phyloP scores from a whole-genome alignment of 768 basidiomycete genomes.

The Dioszegia crocea region DNA sequence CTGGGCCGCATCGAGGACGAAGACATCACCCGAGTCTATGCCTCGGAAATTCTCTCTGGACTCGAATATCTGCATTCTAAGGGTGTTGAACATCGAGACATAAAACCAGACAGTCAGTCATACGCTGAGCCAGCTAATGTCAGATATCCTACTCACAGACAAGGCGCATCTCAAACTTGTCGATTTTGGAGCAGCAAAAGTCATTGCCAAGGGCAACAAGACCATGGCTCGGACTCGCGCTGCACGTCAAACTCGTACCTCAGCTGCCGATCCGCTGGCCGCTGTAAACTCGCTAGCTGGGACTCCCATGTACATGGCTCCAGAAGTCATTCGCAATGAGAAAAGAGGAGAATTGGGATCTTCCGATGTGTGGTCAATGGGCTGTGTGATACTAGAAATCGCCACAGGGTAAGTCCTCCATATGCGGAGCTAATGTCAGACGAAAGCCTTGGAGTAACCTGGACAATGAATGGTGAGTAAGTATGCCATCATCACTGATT shows the following conservation, averaged over 20 bases:
- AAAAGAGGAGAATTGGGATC: conserved; percentile 81
- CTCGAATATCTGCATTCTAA: conserved; percentile 88
- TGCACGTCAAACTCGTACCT: conserved; percentile 7
- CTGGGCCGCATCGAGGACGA: conserved; percentile 96
- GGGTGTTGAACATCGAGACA: conserved; percentile 89
- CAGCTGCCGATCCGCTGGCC: conserved; percentile 25
- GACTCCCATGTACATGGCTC: conserved; percentile 99
- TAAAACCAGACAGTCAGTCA: conserved; percentile 93
- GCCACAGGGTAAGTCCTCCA: conserved; percentile 63
- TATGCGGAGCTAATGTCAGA: background rate
- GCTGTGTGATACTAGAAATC: conserved; percentile 95
- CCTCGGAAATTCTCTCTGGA: conserved; percentile 94
- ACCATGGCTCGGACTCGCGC: conserved; percentile 59
- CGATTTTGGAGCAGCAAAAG: conserved; percentile 96
- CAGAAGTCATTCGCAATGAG: conserved; percentile 95
- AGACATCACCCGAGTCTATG: conserved; percentile 88
- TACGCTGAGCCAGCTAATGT: background rate
- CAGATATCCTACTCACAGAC: conserved; percentile 71
- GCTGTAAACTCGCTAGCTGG: conserved; percentile 76
- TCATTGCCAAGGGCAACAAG: conserved; percentile 77
- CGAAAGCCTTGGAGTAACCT: conserved; percentile 97
- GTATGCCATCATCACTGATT: background rate
- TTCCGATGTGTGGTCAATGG: conserved; percentile 97
- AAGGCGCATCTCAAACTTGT: conserved; percentile 85
- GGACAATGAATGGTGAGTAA: conserved; percentile 90